Evolutionary conservation across 352 stramenopile species (phyloP).

Genomic region (Pythium myriotylum): DNA sequence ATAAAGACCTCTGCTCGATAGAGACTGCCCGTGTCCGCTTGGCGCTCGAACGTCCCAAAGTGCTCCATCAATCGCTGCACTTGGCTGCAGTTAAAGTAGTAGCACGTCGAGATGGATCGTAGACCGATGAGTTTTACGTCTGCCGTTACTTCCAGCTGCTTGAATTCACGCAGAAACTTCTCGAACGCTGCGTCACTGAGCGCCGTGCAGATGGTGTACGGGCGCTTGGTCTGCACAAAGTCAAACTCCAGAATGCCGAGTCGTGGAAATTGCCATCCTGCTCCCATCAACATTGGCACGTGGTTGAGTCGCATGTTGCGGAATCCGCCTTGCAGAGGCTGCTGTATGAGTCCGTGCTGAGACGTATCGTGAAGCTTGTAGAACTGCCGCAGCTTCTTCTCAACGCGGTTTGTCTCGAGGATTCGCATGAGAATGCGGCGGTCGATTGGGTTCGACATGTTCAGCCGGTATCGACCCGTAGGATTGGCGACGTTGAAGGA

Average conservation of each 20-base stretch:
- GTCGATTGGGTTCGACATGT: constrained; percentile 73
- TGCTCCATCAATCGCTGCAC: constrained; percentile 77
- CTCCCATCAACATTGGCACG: constrained; percentile 50
- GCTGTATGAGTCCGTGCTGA: constrained; percentile 42
- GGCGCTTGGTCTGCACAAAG: constrained; percentile 63
- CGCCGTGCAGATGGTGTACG: constrained; percentile 58
- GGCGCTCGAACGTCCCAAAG: constrained; percentile 73
- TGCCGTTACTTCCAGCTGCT: constrained; percentile 55
- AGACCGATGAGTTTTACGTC: constrained; percentile 74
- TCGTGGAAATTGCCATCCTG: constrained; percentile 62
- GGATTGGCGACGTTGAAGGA: constrained; percentile 76
- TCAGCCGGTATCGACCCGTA: constrained; percentile 64
- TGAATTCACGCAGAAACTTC: constrained; percentile 81
- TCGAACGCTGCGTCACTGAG: constrained; percentile 70
- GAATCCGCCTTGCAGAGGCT: constrained; percentile 51
- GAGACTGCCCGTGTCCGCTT: constrained; percentile 49
- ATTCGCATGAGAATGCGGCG: constrained; percentile 75
- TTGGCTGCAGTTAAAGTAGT: constrained; percentile 75
- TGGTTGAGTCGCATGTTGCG: constrained; percentile 69
- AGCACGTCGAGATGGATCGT: constrained; percentile 67
- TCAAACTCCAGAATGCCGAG: constrained; percentile 74
- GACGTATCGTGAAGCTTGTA: constrained; percentile 70
- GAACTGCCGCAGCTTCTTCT: constrained; percentile 52
- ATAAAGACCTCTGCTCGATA: constrained; percentile 74
- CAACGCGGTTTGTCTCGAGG: constrained; percentile 61